phyloP scores from a whole-genome alignment of 2,329 filamentous ascomycete species.

The Microdochium paspali region DNA sequence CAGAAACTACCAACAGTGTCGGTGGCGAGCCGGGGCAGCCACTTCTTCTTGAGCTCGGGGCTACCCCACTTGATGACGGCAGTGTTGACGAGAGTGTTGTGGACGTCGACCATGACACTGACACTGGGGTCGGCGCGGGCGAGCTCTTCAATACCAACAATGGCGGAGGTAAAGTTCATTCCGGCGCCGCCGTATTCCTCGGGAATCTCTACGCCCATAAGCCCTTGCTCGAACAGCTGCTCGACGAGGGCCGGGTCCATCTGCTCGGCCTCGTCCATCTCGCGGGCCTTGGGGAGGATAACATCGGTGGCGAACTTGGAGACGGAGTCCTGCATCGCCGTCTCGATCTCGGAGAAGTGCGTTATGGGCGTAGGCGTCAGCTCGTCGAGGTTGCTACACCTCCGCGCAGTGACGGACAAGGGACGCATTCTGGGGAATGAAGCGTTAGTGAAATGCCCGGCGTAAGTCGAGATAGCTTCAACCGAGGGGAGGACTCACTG shows the following conservation, averaged over 20 bases:
- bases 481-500: not conserved
- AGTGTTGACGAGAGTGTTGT: slow-evolving; percentile 97
- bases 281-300: slow-evolving; percentile 81
- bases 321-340: slow-evolving; percentile 82
- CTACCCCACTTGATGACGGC: slow-evolving; percentile 80
- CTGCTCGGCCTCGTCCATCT: slow-evolving; percentile 93
- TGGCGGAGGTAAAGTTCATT: slow-evolving; percentile 97
- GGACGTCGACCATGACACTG: slow-evolving; percentile 90
- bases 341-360: slow-evolving; percentile 82
- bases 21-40: slow-evolving; percentile 82
- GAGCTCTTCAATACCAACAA: slow-evolving; percentile 94
- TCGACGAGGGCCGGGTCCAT: slow-evolving; percentile 89
- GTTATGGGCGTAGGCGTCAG: slow-evolving; percentile 87
- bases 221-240: slow-evolving; percentile 90
- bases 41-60: slow-evolving; percentile 69
- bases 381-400: slow-evolving; percentile 58
- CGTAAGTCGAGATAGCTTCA: not conserved
- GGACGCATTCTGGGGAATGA: slow-evolving; percentile 29
- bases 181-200: slow-evolving; percentile 94
- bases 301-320: slow-evolving; percentile 84
- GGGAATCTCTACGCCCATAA: slow-evolving; percentile 96
- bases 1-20: slow-evolving; percentile 89
- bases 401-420: slow-evolving; percentile 51
- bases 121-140: slow-evolving; percentile 91
- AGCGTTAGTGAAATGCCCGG: slow-evolving; percentile 2